These are phyloP conservation scores for Grigorovia jiainica DNA, from an alignment of 805 yeast genomes.

Conservation along the genomic window DNA sequence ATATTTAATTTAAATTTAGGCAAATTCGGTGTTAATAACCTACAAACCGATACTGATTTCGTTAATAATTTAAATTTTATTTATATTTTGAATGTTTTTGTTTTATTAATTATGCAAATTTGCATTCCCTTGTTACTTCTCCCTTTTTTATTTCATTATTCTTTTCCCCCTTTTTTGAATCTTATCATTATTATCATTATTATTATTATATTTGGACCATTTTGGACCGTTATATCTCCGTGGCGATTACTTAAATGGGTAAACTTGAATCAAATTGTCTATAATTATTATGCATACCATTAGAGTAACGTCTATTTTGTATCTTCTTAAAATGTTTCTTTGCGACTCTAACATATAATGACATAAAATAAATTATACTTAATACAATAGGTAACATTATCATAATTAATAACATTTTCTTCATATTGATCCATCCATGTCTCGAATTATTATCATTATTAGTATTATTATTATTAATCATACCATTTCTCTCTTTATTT, in stretches of 20 bases:
- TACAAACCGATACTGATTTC: too few relatives aligned
- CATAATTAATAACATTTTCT: not conserved
- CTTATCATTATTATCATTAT: too few relatives aligned
- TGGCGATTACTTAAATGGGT: not conserved
- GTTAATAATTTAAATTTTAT: too few relatives aligned
- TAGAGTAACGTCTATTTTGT: not conserved
- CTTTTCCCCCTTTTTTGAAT: too few relatives aligned
- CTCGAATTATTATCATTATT: not conserved
- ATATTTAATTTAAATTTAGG: too few relatives aligned
- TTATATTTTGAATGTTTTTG: too few relatives aligned
- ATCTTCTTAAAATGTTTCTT: constrained; percentile 10
- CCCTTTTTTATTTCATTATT: too few relatives aligned
- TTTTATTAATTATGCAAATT: too few relatives aligned
- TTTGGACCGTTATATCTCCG: not conserved
- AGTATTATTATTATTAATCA: not conserved
- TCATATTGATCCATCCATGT: not conserved
- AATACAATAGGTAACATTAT: not conserved
- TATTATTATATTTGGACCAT: too few relatives aligned
- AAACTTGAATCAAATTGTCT: not conserved
- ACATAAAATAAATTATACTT: constrained; percentile 15
- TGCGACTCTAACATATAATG: constrained; percentile 21
- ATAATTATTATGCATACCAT: not conserved
- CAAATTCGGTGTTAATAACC: too few relatives aligned
- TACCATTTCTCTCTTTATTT: too few relatives aligned
- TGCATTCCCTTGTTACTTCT: too few relatives aligned